Percentiles rank a stretch among this genome's conserved stretches.
Evolutionary conservation across 257 asterid genomes (phyloP).

Genomic region (Nemophila menziesii): DNA sequence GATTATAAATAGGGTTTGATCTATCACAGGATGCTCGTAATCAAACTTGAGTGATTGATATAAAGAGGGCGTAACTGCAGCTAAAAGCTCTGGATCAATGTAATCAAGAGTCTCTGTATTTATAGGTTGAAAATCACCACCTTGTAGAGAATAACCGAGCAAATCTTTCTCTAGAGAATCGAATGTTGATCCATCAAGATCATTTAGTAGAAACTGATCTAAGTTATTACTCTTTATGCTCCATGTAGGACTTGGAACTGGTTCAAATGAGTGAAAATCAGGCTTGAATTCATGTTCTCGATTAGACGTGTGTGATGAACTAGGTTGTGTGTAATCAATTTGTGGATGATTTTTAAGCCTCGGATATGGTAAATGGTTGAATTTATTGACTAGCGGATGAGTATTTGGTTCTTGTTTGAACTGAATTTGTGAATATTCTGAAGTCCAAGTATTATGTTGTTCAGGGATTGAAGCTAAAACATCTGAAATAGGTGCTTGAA

Average conservation of each 20-base stretch:
- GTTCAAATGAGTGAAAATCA: conserved; percentile 16
- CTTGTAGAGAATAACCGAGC: conserved; percentile 19
- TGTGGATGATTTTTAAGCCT: conserved; percentile 10
- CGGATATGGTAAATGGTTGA: conserved; percentile 20
- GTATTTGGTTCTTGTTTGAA: conserved; percentile 22
- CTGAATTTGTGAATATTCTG: conserved; percentile 23
- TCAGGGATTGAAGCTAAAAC: conserved; percentile 21
- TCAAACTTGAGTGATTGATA: conserved; percentile 39
- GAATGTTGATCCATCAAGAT: conserved; percentile 20
- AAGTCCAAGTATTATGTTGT: conserved; percentile 31
- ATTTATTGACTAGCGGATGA: conserved; percentile 16
- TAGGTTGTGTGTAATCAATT: conserved; percentile 12
- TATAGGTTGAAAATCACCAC: conserved; percentile 24
- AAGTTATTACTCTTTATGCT: conserved; percentile 22
- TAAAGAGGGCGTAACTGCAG: conserved; percentile 33
- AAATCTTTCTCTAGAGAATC: conserved; percentile 38
- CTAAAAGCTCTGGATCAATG: conserved; percentile 26
- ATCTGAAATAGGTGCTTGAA: conserved; percentile 20
- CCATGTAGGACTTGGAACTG: conserved; percentile 25
- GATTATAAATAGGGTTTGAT: conserved; percentile 55
- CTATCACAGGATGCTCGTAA: conserved; percentile 49
- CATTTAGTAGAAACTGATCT: conserved; percentile 25
- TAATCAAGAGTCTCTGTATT: conserved; percentile 24
- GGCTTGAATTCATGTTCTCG: conserved; percentile 12
- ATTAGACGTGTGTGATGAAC: conserved; percentile 9